phyloP scores from a whole-genome alignment of 805 yeast species.

The Nakazawaea wickerhamii region DNA sequence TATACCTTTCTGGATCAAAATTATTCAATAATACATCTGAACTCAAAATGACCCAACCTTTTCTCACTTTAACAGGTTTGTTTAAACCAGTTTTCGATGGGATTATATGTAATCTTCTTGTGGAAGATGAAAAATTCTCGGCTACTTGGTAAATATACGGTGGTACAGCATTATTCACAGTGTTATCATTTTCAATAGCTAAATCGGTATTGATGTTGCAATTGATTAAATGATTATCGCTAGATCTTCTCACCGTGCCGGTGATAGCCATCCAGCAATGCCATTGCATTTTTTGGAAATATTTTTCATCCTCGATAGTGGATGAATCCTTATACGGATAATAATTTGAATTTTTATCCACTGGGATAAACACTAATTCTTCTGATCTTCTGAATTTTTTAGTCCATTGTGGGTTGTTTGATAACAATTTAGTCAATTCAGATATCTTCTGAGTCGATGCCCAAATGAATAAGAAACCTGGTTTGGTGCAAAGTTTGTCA shows the following conservation, averaged over 20 bases:
- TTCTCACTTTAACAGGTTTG: constrained; percentile 59
- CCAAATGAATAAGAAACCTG: constrained; percentile 87
- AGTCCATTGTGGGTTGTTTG: constrained; percentile 42
- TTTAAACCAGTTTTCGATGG: constrained; percentile 67
- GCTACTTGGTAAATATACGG: constrained; percentile 73
- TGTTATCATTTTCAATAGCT: constrained; percentile 51
- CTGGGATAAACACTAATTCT: constrained; percentile 78
- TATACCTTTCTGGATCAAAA: constrained; percentile 46
- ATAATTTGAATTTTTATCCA: constrained; percentile 57
- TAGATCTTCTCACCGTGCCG: constrained; percentile 84
- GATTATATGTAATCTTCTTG: constrained; percentile 77
- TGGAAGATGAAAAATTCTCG: constrained; percentile 83
- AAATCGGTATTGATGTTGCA: constrained; percentile 91
- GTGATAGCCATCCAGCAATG: constrained; percentile 98
- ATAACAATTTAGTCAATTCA: constrained; percentile 49
- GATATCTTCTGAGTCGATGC: constrained; percentile 69
- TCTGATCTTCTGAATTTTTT: constrained; percentile 82
- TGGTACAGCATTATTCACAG: constrained; percentile 54
- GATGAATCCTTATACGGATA: constrained; percentile 49
- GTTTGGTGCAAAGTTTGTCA: constrained; percentile 69
- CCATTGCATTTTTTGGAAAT: constrained; percentile 79
- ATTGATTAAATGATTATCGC: constrained; percentile 79
- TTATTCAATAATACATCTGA: constrained; percentile 79
- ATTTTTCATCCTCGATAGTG: constrained; percentile 34
- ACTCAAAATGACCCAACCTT: constrained; percentile 88